Percentiles rank a stretch among this genome's conserved stretches.
Conservation (phyloP, 306 rosid species). For the Corylus avellana region DNA sequence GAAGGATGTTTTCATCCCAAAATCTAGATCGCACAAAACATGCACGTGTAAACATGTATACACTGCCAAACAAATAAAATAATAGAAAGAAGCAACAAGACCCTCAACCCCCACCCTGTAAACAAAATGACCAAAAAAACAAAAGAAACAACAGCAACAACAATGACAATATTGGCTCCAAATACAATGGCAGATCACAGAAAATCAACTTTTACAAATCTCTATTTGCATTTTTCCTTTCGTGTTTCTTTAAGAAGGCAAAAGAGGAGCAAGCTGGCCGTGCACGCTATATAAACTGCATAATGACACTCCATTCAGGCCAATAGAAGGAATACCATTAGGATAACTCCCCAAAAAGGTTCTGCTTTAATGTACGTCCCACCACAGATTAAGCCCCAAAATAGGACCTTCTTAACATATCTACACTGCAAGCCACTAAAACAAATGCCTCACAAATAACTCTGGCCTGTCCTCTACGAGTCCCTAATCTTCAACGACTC, state of each 20-base stretch:
- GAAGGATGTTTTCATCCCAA: background rate
- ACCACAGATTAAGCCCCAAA: too few species aligned
- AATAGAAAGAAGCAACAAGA: background rate
- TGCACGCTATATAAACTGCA: background rate
- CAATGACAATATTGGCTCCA: conserved; percentile 2
- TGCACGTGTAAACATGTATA: background rate
- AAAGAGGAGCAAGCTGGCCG: background rate
- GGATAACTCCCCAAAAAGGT: too few species aligned
- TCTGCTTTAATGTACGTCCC: too few species aligned
- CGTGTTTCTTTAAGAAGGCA: background rate
- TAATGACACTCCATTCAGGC: too few species aligned
- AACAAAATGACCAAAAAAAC: background rate
- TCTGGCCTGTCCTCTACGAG: too few species aligned
- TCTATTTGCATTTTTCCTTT: conserved; percentile 13
- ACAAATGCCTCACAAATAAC: too few species aligned
- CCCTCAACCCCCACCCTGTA: too few species aligned
- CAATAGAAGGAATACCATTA: too few species aligned
- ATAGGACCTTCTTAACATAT: too few species aligned
- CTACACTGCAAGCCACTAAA: too few species aligned
- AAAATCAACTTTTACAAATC: conserved; percentile 12
- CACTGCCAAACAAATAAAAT: background rate
- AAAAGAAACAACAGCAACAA: too few species aligned
- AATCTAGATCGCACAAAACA: background rate
- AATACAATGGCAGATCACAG: conserved; percentile 6
- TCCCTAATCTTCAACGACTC: too few species aligned